Base-by-base conservation (phyloP, 345 rosid species). In the Populus davidiana region DNA sequence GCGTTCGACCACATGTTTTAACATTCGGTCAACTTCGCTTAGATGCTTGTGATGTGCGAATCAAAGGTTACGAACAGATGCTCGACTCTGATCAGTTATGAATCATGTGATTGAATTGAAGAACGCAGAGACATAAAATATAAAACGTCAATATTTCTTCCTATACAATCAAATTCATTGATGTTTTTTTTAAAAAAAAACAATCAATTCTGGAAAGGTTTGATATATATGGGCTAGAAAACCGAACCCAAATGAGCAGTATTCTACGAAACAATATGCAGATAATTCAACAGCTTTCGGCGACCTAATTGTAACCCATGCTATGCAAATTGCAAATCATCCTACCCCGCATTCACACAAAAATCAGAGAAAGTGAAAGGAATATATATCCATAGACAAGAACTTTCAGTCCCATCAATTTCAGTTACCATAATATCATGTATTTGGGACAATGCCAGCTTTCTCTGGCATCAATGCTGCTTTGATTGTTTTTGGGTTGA, bases 251-350 rank as follows among this genome's bases (percentile, higher is more conserved):
- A 39, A 23, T 1, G 59, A 43, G 27, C 4, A 14, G 54, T 11
- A 31, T 70, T 59, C 1, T 20, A 35, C 14, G 10, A 59, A 77
- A 67, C 66, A 67, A 27, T 63, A 21, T 76, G 78, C 78, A 62
- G 64, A 64, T 23, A 64, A 70, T 43, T 65, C 80, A 72, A 39
- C 47, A 17, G n/a, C 5, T 20, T 56, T 59, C 29, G 29, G 63
- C 29, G 13, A n/a, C 63, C 63, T 59, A 59, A 47, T 59, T 59
- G 29, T n/a, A 59, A n/a, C 29, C 63, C 12, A n/a, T 8, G 63
- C 63, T 59, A 59, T 59, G 63, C 12, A 59, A 23, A n/a, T 59
- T 10, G 63, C 27, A 56, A 10, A 59, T 59, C 63, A 56, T 59
- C 63, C 63, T 8, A 59, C 10, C 63, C 63, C 63, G 4, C 23